Evolutionary conservation across 2,329 filamentous ascomycete genomes (phyloP).

Genomic region (Talaromyces verruculosus): DNA sequence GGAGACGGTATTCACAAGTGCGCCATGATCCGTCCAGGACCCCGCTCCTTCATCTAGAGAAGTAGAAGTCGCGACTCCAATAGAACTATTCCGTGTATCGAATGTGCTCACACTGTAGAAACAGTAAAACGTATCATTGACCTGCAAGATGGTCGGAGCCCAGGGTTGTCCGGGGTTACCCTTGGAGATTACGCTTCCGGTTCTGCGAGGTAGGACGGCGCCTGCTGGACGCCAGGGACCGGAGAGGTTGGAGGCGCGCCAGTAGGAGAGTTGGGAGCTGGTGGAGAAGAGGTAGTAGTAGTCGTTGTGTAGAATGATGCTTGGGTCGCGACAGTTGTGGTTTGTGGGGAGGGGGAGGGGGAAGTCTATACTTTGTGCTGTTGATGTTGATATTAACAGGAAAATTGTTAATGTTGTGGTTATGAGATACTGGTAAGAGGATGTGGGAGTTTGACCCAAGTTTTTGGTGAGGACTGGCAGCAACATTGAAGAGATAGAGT

Average conservation of each 20-base stretch:
- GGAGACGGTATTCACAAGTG: constrained; percentile 33
- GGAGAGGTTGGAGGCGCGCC: constrained; percentile 16
- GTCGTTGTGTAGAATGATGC: constrained; percentile 17
- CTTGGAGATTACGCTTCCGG: constrained; percentile 36
- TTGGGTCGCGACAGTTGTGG: constrained; percentile 17
- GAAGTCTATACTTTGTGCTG: not conserved
- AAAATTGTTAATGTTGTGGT: not conserved
- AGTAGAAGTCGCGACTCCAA: constrained; percentile 57
- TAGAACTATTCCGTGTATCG: constrained; percentile 61
- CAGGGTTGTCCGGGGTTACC: constrained; percentile 36
- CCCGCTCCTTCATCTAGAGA: constrained; percentile 33
- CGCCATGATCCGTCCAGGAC: constrained; percentile 39
- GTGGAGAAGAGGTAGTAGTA: constrained; percentile 21
- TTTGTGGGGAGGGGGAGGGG: constrained; percentile 18
- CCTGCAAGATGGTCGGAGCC: constrained; percentile 62
- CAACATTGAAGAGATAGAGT: not conserved
- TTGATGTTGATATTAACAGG: not conserved
- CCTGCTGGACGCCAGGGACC: constrained; percentile 24
- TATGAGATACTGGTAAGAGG: not conserved
- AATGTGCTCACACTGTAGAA: constrained; percentile 66
- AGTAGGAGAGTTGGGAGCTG: not conserved
- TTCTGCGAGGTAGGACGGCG: constrained; percentile 28
- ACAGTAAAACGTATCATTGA: constrained; percentile 61
- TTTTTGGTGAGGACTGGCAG: not conserved
- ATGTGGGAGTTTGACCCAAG: not conserved